phyloP scores from a whole-genome alignment of 148 eudicot genomes.

The Drosera capensis region DNA sequence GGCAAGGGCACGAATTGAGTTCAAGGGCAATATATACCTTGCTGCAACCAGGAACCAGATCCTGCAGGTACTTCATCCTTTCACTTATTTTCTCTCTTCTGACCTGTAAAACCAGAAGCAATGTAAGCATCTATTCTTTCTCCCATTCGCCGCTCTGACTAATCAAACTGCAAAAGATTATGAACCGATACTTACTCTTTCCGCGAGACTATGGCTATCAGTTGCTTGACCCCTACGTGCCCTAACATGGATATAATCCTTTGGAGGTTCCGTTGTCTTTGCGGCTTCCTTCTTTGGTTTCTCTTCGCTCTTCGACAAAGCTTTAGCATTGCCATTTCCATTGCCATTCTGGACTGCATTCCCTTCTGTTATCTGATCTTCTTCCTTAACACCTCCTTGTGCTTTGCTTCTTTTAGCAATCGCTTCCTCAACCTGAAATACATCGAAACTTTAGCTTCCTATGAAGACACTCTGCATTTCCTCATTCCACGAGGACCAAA shows the following conservation, averaged over 20 bases:
- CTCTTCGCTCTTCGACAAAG: not conserved
- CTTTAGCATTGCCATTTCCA: not conserved
- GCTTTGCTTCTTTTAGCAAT: conserved; percentile 29
- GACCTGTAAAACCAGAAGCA: conserved; percentile 27
- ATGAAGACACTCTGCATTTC: no score
- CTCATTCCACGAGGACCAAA: no score
- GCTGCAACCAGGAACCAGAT: conserved; percentile 84
- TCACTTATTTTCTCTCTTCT: conserved; percentile 86
- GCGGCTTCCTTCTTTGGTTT: conserved; percentile 9
- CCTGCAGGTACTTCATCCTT: conserved; percentile 38
- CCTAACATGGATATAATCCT: conserved; percentile 59
- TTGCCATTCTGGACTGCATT: conserved; percentile 7
- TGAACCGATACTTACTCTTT: conserved; percentile 25
- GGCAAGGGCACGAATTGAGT: no score
- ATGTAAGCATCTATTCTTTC: no score
- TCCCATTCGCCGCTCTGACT: not conserved
- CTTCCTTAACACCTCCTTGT: conserved; percentile 9
- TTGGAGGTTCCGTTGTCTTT: conserved; percentile 26
- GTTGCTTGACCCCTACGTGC: conserved; percentile 48
- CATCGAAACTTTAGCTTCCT: not conserved
- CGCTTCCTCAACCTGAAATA: conserved; percentile 22
- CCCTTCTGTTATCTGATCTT: conserved; percentile 7
- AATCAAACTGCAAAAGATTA: not conserved
- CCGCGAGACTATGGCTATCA: conserved; percentile 54
- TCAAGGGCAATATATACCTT: conserved; percentile 27